Evolutionary conservation across 2,329 filamentous ascomycete genomes (phyloP).

Genomic region (Nemania abortiva): DNA sequence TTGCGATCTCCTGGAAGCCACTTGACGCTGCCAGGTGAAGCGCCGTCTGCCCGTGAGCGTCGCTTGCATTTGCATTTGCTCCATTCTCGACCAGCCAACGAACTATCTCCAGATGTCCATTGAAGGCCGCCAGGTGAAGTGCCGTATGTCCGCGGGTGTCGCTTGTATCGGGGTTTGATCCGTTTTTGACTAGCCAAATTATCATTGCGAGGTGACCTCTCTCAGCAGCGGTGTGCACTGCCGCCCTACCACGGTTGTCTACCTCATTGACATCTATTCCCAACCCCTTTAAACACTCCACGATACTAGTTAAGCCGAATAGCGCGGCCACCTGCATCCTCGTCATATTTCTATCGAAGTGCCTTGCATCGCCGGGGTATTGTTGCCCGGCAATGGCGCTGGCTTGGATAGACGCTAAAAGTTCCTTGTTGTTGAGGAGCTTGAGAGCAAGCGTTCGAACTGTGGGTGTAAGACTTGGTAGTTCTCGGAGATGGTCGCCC

Average conservation of each 20-base stretch:
- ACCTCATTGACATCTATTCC: background rate
- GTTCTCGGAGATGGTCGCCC: constrained; percentile 1
- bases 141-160: background rate
- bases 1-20: background rate
- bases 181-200: background rate
- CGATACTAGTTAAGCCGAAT: background rate
- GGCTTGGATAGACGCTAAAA: background rate
- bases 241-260: background rate
- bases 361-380: background rate
- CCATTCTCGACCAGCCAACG: background rate
- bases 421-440: background rate
- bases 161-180: background rate
- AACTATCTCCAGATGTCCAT: background rate
- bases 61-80: background rate
- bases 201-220: background rate
- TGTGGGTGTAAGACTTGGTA: background rate
- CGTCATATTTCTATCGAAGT: background rate
- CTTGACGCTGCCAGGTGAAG: background rate
- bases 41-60: background rate
- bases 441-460: background rate
- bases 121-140: background rate
- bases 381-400: background rate
- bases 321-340: background rate
- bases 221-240: background rate
- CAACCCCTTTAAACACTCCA: background rate